Evolutionary conservation across 225 moss, liverwort and hornwort genomes (phyloP), one percentile per base, ranked within the genome.

Genomic region (Rhytidiadelphus loreus): DNA sequence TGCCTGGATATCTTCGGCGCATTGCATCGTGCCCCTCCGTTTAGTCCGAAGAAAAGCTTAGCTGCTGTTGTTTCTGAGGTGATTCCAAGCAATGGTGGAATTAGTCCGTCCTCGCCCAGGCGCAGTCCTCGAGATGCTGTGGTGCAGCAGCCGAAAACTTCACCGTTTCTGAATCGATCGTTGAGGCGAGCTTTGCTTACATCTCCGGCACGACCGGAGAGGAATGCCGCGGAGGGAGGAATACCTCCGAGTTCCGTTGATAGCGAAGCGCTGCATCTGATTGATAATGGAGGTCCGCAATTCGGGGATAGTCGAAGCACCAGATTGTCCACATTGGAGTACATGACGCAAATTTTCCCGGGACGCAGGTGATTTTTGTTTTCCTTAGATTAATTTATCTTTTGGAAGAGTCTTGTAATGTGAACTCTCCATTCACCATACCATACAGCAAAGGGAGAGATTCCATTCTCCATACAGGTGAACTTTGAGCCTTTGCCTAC

Each of bases 281-380:
- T 50, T 56, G 88, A 73, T 30, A 26, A 71, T 55, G 88, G 66
- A 66, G 52, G 64, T 60, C 53, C 50, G 24, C 85, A 79, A 66
- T 59, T 33, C 7, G 86, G 55, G 55, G 89, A 50, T 55, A 77
- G 66, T 58, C 74, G 87, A 48, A 89, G 77, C 81, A 59, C 86
- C 44, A 86, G 75, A 78, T 85, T 85, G n/a, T 76, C 87, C 33
- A 81, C 86, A 66, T 88, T 93, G 87, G 89, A 91, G 44, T 92
- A 93, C 41, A 83, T 94, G 92, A 57, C 68, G 28, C 92, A 93
- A 83, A 90, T 92, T 57, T 94, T 94, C 57, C 94, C 94, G 35
- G 93, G 93, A 39, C 93, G 94, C 86, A 90, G 90, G 94, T 93
- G 46, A 81, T 57, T 64, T n/a, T 73, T 84, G 19, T 46, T 46